Evolutionary conservation across 768 basidiomycete species (phyloP).

Genomic region (Amyloporia xantha): DNA sequence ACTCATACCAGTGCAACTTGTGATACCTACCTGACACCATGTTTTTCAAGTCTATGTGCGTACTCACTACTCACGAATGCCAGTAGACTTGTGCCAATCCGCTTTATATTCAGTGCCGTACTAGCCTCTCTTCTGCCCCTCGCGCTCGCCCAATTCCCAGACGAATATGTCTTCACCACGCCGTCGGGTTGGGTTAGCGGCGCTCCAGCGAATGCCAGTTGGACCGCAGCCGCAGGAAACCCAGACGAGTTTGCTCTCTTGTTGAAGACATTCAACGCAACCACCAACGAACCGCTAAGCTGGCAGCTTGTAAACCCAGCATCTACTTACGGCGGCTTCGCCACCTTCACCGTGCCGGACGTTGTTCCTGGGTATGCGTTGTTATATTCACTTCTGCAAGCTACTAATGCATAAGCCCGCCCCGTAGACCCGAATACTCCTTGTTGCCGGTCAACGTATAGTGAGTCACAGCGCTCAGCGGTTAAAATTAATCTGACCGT

Average conservation of each 20-base stretch:
- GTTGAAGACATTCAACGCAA: neutral
- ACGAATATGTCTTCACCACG: neutral
- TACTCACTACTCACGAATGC: no score
- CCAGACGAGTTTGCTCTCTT: neutral
- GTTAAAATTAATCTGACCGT: neutral
- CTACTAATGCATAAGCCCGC: no score
- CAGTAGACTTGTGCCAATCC: neutral
- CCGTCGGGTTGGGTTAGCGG: neutral
- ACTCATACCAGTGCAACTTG: no score
- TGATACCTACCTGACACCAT: neutral
- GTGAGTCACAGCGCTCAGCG: no score
- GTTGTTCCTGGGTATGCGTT: neutral
- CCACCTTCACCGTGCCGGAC: neutral
- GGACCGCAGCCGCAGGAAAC: neutral
- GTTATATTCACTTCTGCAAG: neutral
- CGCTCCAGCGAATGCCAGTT: neutral
- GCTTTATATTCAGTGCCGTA: neutral
- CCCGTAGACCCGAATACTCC: neutral
- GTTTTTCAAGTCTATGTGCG: neutral
- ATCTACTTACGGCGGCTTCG: neutral
- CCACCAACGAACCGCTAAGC: neutral
- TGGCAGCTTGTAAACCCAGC: neutral
- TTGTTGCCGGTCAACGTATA: neutral
- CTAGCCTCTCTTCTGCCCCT: neutral
- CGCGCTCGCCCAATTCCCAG: neutral